Evolutionary conservation across 2,329 filamentous ascomycete genomes (phyloP).

Genomic region (Cadophora sp.): DNA sequence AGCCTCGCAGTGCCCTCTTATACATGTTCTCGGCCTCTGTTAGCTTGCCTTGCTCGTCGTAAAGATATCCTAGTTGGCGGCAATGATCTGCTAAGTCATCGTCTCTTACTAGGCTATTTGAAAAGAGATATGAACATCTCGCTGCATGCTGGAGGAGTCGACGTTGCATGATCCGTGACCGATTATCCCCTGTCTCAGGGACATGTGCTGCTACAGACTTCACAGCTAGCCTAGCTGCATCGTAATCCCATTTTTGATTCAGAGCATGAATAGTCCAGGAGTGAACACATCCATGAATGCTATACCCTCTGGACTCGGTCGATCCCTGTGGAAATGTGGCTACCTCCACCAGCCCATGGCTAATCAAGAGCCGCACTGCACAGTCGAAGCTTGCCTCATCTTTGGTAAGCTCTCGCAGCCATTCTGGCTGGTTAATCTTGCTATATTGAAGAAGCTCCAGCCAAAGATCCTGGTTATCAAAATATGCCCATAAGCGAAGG

Average conservation of each 20-base stretch:
- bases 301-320: constrained; percentile 24
- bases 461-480: constrained; percentile 25
- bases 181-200: neutral
- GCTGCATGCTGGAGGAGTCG: neutral
- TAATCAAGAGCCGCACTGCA: constrained; percentile 17
- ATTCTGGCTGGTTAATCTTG: constrained; percentile 10
- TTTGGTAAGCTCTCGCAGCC: constrained; percentile 20
- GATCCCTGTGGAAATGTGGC: constrained; percentile 10
- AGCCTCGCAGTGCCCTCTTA: too few relatives aligned
- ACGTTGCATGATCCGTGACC: neutral
- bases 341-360: constrained; percentile 19
- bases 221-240: constrained; percentile 18
- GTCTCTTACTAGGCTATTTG: constrained; percentile 25
- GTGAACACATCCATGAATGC: constrained; percentile 24
- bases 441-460: constrained; percentile 25
- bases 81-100: constrained; percentile 26
- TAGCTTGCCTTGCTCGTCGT: too few relatives aligned
- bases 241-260: constrained; percentile 22
- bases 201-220: constrained; percentile 21
- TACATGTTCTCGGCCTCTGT: too few relatives aligned
- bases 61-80: too few relatives aligned
- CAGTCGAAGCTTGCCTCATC: constrained; percentile 21
- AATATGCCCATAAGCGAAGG: constrained; percentile 22
- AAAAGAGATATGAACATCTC: constrained; percentile 15
- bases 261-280: constrained; percentile 23